phyloP scores from a whole-genome alignment of 345 rosid genomes.

The Murraya paniculata region DNA sequence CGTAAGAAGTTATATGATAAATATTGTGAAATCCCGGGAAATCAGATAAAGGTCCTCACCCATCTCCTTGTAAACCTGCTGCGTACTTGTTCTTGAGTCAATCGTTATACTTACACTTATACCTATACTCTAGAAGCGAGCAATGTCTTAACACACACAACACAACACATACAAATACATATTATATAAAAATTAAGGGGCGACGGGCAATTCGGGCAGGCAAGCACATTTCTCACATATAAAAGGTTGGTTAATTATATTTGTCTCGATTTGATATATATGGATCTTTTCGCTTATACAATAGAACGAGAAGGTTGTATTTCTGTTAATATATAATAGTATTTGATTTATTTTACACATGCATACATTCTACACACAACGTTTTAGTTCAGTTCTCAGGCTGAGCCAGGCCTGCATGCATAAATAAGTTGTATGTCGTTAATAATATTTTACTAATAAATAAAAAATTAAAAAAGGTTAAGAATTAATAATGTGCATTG shows the following conservation, averaged over 20 bases:
- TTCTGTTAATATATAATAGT: background rate
- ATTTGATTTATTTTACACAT: background rate
- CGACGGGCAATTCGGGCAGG: background rate
- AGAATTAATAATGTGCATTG: background rate
- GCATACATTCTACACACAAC: no score
- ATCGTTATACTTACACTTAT: background rate
- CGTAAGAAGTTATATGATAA: background rate
- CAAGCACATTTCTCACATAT: background rate
- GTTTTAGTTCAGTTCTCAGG: background rate
- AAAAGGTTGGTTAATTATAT: background rate
- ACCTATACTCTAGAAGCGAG: no score
- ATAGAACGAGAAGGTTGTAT: background rate
- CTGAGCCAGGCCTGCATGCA: slow-evolving; percentile 5
- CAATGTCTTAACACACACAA: no score
- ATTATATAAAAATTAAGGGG: background rate
- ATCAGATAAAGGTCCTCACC: slow-evolving; percentile 4
- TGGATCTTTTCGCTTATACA: background rate
- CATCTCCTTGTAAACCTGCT: background rate
- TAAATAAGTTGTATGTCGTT: background rate
- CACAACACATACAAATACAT: no score
- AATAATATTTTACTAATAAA: background rate
- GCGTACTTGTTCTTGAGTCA: background rate
- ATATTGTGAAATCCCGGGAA: slow-evolving; percentile 6
- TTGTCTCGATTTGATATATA: background rate
- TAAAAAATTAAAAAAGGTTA: background rate